Conservation (phyloP, 768 basidiomycete genomes). For the Tulasnella sp. region DNA sequence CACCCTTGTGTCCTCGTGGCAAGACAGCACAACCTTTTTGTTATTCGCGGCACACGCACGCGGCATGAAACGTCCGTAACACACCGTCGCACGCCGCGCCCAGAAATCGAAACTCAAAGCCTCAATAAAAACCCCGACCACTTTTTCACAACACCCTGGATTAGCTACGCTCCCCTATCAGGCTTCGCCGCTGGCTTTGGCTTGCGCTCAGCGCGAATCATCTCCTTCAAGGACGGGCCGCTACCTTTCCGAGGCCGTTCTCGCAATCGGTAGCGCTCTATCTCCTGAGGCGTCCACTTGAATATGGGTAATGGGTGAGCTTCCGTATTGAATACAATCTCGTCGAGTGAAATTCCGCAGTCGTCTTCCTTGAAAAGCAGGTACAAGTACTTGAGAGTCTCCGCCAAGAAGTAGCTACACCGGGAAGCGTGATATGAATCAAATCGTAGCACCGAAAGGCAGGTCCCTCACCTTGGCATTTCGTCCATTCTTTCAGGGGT, state of each 20-base stretch:
- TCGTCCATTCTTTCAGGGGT: slow-evolving; percentile 36
- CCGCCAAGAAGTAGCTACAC: slow-evolving; percentile 46
- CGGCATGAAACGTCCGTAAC: too few relatives aligned
- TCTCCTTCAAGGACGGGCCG: background rate
- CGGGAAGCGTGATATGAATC: background rate
- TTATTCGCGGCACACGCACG: too few relatives aligned
- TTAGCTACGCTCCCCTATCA: background rate
- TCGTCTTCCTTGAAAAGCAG: slow-evolving; percentile 62
- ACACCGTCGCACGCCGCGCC: too few relatives aligned
- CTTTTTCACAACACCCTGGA: too few relatives aligned
- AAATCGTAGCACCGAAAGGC: background rate
- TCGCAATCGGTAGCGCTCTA: slow-evolving; percentile 22
- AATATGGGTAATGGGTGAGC: slow-evolving; percentile 74
- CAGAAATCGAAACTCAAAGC: too few relatives aligned
- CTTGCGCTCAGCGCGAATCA: background rate
- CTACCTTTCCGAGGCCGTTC: background rate
- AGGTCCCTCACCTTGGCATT: slow-evolving; percentile 60
- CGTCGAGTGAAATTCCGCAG: slow-evolving; percentile 38
- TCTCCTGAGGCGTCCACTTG: slow-evolving; percentile 51
- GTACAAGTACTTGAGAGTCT: slow-evolving; percentile 64
- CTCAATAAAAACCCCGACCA: too few relatives aligned
- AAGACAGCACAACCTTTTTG: too few relatives aligned
- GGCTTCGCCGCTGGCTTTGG: background rate
- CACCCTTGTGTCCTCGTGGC: background rate
- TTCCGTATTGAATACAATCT: slow-evolving; percentile 45